Evolutionary conservation across 2,329 filamentous ascomycete species (phyloP), one percentile per base, ranked within the genome.

Genomic region (Diaporthe longicolla): DNA sequence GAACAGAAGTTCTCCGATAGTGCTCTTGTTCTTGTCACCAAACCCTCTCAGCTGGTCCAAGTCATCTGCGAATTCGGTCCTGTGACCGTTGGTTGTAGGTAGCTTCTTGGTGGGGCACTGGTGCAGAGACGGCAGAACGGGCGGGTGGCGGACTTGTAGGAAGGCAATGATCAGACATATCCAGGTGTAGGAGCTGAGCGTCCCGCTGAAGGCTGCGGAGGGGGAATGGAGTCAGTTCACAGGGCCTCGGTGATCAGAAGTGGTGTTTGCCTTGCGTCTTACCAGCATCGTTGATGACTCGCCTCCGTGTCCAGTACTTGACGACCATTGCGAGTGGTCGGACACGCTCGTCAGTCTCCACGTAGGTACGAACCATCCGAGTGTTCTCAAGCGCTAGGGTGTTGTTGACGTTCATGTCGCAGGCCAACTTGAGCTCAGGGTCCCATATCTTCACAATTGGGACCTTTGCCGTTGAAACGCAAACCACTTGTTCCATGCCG

Each of bases 401-500:
- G 79, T 98, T 99, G 86, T 99, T 99, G 85, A 99, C 95, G 79
- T 99, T 99, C 93, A 99, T 97, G 82, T 99, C 97, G 82, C 95
- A 98, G 21, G 95, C 94, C 68, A 99, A 87, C 77, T 92, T 88
- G 73, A 98, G 87, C 82, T 98, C 95, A 4, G 97, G 97, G 82
- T 99, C 97, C 95, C 97, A 99, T 72, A 98, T 94, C 86, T 98
- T 98, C 78, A 99, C 97, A 80, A 99, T 99, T 5, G 97, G 96
- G 19, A 99, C 97, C 84, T 98, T 98, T 74, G 97, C 97, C 55
- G 93, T 94, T 37, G 95, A 95, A 70, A 98, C 95, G 82, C 97
- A 99, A 32, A 98, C 94, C 1, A 99, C 95, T 79, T 94, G 94
- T 82, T 98, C 90, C 97, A 99, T 99, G 52, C 96, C 96, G 85